These are phyloP conservation scores for Trypanosoma boissoni DNA, from an alignment of 208 protist genomes.

Conservation along the genomic window DNA sequence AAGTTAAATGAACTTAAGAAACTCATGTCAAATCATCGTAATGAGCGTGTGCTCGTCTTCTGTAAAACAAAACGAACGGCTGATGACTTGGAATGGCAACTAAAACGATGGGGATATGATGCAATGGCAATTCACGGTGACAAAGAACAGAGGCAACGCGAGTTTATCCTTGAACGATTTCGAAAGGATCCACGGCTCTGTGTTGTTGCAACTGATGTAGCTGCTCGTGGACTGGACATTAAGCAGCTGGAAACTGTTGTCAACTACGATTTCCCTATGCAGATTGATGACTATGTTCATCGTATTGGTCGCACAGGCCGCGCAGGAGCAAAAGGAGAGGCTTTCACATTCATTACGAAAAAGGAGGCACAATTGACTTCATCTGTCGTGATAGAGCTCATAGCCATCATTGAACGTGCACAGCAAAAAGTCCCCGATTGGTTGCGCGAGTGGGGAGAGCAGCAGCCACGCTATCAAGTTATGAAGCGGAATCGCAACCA, in stretches of 20 bases:
- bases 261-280: conserved; percentile 99
- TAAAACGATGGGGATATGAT: conserved; percentile 73
- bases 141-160: conserved; percentile 92
- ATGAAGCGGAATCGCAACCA: conserved; percentile 72
- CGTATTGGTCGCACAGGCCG: conserved; percentile 95
- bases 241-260: conserved; percentile 98
- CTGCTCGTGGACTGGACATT: conserved; percentile 97
- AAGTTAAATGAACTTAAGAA: conserved; percentile 84
- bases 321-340: conserved; percentile 82
- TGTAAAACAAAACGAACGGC: conserved; percentile 89
- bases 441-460: conserved; percentile 69
- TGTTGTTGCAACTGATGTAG: conserved; percentile 94
- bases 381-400: conserved; percentile 52
- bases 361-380: conserved; percentile 91
- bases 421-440: conserved; percentile 70
- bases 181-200: conserved; percentile 65
- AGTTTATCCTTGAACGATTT: conserved; percentile 93
- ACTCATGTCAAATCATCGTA: conserved; percentile 63
- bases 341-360: conserved; percentile 87
- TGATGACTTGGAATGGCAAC: conserved; percentile 85
- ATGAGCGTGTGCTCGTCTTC: conserved; percentile 91
- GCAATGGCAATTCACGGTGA: conserved; percentile 92
- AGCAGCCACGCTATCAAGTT: conserved; percentile 30
- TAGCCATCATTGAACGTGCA: conserved; percentile 64
- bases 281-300: conserved; percentile 99